Percentiles rank a stretch among this genome's conserved stretches.
phyloP scores from a whole-genome alignment of 2,329 filamentous ascomycete species.

The Colletotrichum noveboracense region DNA sequence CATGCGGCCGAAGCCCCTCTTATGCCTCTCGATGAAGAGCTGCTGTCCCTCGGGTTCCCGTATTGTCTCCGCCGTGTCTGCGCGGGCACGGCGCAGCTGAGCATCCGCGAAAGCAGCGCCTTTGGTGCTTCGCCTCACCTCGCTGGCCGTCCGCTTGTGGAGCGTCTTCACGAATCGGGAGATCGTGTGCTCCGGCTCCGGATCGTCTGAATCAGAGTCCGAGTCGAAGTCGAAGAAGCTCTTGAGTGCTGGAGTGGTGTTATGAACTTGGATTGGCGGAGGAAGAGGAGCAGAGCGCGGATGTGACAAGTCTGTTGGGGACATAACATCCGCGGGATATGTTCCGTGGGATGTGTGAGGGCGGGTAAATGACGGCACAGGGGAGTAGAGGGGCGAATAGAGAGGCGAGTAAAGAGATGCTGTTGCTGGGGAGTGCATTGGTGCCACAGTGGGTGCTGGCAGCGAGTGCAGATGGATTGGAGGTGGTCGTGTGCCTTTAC shows the following conservation, averaged over 20 bases:
- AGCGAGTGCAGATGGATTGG: slow-evolving; percentile 22
- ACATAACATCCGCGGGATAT: background rate
- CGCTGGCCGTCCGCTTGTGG: slow-evolving; percentile 19
- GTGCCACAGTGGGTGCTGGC: background rate
- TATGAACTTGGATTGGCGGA: background rate
- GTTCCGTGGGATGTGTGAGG: slow-evolving; percentile 16
- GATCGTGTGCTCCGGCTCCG: slow-evolving; percentile 14
- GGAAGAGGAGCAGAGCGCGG: slow-evolving; percentile 21
- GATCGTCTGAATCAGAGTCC: slow-evolving; percentile 20
- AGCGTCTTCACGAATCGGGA: slow-evolving; percentile 18
- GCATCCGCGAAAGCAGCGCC: slow-evolving; percentile 8
- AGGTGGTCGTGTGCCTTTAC: slow-evolving; percentile 15
- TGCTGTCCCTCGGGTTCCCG: slow-evolving; percentile 11
- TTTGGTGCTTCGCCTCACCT: slow-evolving; percentile 12
- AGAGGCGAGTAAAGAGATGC: slow-evolving; percentile 17
- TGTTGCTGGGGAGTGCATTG: slow-evolving; percentile 4
- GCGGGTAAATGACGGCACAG: slow-evolving; percentile 4
- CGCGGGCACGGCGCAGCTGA: slow-evolving; percentile 18
- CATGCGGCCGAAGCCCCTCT: slow-evolving; percentile 24
- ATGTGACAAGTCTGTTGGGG: slow-evolving; percentile 13
- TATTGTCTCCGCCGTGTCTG: slow-evolving; percentile 9
- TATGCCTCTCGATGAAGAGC: background rate
- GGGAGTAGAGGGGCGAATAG: slow-evolving; percentile 10
- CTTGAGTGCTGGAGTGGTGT: background rate
- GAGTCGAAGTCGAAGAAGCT: slow-evolving; percentile 25